A percentile compares a stretch with the other conserved stretches of the same genome.
These are phyloP conservation scores for Herpetomonas muscarum DNA, from an alignment of 208 protist species.

Conservation along the genomic window DNA sequence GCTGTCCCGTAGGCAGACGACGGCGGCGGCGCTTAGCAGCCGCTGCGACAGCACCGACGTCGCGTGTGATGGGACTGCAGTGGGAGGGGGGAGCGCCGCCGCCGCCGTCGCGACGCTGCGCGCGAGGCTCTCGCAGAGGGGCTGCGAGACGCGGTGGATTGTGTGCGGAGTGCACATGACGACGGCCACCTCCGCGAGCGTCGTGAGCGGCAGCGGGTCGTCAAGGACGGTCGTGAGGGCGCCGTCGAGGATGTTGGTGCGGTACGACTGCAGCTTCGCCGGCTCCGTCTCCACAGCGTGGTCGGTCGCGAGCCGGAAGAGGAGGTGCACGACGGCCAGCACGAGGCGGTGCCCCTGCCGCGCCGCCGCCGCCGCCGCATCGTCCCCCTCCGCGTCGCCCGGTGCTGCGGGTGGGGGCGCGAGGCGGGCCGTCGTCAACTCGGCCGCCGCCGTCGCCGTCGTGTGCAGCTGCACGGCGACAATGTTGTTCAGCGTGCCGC, in stretches of 20 bases:
- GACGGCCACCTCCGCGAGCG: constrained; percentile 60
- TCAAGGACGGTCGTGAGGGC: constrained; percentile 42
- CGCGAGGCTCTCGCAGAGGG: constrained; percentile 38
- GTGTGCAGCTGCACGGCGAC: constrained; percentile 52
- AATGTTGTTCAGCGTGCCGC: constrained; percentile 49
- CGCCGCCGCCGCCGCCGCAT: constrained; percentile 5
- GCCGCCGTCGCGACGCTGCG: constrained; percentile 15
- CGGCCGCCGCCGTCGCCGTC: constrained; percentile 19
- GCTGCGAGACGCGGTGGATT: constrained; percentile 57
- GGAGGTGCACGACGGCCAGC: constrained; percentile 53
- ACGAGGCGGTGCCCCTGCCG: constrained; percentile 39
- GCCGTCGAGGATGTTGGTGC: constrained; percentile 53
- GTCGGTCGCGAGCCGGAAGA: constrained; percentile 47
- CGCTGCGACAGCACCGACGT: constrained; percentile 1
- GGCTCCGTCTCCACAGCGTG: constrained; percentile 61
- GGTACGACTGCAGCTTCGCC: constrained; percentile 44
- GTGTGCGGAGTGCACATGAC: constrained; percentile 66
- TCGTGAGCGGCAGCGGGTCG: constrained; percentile 32
- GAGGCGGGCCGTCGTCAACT: neutral
- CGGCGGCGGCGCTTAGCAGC: neutral
- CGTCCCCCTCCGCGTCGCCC: neutral
- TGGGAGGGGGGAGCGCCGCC: neutral
- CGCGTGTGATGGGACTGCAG: neutral
- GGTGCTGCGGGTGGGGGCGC: neutral
- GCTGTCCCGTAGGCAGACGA: constrained; percentile 4